phyloP scores from a whole-genome alignment of 306 rosid genomes.

The Styphnolobium japonicum region DNA sequence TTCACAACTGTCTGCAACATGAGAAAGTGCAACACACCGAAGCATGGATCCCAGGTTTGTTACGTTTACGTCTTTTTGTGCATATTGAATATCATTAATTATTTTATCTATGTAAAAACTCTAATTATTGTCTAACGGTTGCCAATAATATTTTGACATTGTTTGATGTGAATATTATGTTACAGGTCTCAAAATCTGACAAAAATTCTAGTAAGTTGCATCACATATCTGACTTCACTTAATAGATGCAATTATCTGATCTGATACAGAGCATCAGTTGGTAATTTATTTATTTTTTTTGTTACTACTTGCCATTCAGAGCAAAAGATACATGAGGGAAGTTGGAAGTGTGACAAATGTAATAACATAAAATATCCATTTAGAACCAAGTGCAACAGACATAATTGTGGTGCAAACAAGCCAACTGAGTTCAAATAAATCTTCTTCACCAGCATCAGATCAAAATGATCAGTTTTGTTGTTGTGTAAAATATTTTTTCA shows the following conservation, averaged over 20 bases:
- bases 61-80: background rate
- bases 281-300: slow-evolving; percentile 17
- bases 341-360: slow-evolving; percentile 99
- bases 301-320: slow-evolving; percentile 46
- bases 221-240: background rate
- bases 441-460: slow-evolving; percentile 68
- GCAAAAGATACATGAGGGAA: slow-evolving; percentile 97
- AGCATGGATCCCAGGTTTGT: slow-evolving; percentile 95
- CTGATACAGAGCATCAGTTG: slow-evolving; percentile 8
- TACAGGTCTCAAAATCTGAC: slow-evolving; percentile 76
- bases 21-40: slow-evolving; percentile 99
- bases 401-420: slow-evolving; percentile 97
- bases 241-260: slow-evolving; percentile 3
- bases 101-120: background rate
- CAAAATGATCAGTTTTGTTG: slow-evolving; percentile 96
- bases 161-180: slow-evolving; percentile 30
- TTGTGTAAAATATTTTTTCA: slow-evolving; percentile 37
- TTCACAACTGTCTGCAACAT: slow-evolving; percentile 94
- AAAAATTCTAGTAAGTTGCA: slow-evolving; percentile 78
- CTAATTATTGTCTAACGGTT: background rate
- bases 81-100: background rate
- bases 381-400: slow-evolving; percentile 98
- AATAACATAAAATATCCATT: slow-evolving; percentile 94
- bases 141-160: slow-evolving; percentile 2
- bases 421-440: slow-evolving; percentile 68